phyloP scores from a whole-genome alignment of 441 rosid species.

The Aleurites moluccanus region DNA sequence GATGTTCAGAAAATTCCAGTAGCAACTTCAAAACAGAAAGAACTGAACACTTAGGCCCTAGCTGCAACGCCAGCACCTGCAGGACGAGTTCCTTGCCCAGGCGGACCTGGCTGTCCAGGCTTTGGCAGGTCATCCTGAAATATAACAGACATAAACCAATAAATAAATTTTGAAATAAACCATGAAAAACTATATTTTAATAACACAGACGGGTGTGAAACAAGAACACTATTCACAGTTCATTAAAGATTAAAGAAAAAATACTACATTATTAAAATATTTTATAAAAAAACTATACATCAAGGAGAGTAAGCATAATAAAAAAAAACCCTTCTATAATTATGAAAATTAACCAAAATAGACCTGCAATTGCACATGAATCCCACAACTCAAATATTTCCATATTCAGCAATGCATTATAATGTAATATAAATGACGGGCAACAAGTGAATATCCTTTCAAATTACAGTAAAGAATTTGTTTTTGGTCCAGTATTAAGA shows the following conservation, averaged over 20 bases:
- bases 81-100: conserved; percentile 49
- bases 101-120: conserved; percentile 44
- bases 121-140: conserved; percentile 56
- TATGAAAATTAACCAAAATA: no score
- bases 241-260: background rate
- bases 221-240: background rate
- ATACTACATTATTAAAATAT: no score
- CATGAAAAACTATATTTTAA: background rate
- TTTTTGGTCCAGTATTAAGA: no score
- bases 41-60: conserved; percentile 30
- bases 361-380: no score
- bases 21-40: background rate
- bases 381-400: no score
- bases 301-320: no score
- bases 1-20: background rate
- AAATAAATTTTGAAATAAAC: background rate
- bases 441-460: no score
- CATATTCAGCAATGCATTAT: no score
- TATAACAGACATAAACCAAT: background rate
- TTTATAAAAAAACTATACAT: no score
- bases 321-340: background rate
- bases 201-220: background rate
- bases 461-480: no score
- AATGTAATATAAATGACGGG: no score
- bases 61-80: conserved; percentile 45